Evolutionary conservation across 495 filamentous ascomycete genomes (phyloP).

Genomic region (Clohesyomyces aquaticus): DNA sequence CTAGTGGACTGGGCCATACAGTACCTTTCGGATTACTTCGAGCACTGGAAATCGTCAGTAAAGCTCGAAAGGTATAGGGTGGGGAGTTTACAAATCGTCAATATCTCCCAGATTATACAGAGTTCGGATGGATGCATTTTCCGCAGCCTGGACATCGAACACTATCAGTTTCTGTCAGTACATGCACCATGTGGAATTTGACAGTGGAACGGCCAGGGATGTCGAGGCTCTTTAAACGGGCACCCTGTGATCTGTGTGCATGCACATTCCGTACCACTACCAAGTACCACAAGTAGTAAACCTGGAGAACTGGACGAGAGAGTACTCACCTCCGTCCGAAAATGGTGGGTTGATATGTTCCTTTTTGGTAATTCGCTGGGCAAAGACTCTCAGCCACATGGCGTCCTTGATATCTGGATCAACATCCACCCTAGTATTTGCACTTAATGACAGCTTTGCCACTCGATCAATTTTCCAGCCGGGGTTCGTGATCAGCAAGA

Average conservation of each 20-base stretch:
- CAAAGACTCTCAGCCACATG: conserved; percentile 59
- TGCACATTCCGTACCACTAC: no score
- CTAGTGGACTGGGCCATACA: background rate
- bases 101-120: conserved; percentile 64
- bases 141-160: conserved; percentile 57
- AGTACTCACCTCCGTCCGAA: conserved; percentile 45
- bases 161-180: conserved; percentile 31
- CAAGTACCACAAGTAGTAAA: no score
- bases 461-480: conserved; percentile 47
- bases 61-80: background rate
- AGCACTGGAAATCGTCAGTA: conserved; percentile 35
- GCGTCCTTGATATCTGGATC: conserved; percentile 62
- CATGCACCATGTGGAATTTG: no score
- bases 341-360: conserved; percentile 60
- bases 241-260: no score
- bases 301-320: no score
- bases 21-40: conserved; percentile 49
- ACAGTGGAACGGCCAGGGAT: no score
- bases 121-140: conserved; percentile 51
- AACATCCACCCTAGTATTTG: conserved; percentile 59
- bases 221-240: no score
- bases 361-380: conserved; percentile 55
- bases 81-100: conserved; percentile 53
- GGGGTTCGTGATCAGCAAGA: conserved; percentile 61
- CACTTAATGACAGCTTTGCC: conserved; percentile 51